Evolutionary conservation across 139 green algal genomes (phyloP).

Genomic region (Chlamydomonas eustigma): DNA sequence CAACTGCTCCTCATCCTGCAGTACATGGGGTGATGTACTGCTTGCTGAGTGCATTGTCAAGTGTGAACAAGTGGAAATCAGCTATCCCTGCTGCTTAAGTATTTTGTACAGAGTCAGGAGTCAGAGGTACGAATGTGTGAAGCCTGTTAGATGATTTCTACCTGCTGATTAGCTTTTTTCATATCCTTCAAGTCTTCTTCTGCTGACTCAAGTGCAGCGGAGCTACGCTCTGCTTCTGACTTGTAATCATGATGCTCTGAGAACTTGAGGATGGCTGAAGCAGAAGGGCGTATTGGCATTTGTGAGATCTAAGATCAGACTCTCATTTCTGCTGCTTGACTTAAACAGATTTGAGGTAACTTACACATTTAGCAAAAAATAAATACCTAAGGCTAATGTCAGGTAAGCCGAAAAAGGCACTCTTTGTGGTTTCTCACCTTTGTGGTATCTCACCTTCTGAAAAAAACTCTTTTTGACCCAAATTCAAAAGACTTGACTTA

Average conservation of each 20-base stretch:
- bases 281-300: neutral
- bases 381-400: too few species aligned
- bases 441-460: conserved; percentile 12
- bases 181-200: conserved; percentile 25
- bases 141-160: neutral
- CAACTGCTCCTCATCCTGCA: conserved; percentile 9
- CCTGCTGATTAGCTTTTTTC: conserved; percentile 30
- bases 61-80: neutral
- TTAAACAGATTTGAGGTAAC: too few species aligned
- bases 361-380: too few species aligned
- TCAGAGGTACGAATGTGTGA: too few species aligned
- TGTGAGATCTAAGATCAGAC: neutral
- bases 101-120: too few species aligned
- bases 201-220: conserved; percentile 15
- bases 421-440: too few species aligned
- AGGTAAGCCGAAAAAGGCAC: too few species aligned
- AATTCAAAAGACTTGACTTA: conserved; percentile 21
- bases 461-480: conserved; percentile 23
- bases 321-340: too few species aligned
- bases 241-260: conserved; percentile 15
- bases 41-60: neutral
- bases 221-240: conserved; percentile 19
- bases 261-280: conserved; percentile 20
- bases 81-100: neutral
- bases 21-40: too few species aligned